Conservation (phyloP, 2,329 filamentous ascomycete genomes). For the Stachybotrys chlorohalonatus region DNA sequence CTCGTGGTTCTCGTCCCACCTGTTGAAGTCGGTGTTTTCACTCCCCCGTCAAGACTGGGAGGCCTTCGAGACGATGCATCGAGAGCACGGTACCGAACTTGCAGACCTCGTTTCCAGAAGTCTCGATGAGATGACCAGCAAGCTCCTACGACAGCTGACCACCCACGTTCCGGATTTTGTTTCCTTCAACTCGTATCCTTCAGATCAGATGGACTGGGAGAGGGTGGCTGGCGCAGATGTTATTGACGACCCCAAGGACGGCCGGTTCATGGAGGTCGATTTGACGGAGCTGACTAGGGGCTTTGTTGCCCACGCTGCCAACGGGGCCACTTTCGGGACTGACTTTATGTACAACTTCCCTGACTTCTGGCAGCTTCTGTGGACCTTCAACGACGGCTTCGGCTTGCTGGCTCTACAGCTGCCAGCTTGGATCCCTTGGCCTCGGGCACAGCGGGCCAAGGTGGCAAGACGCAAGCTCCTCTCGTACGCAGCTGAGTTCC, state of each 20-base stretch:
- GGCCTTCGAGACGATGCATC: background rate
- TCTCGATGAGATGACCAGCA: constrained; percentile 16
- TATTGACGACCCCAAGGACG: constrained; percentile 14
- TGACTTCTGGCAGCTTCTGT: constrained; percentile 26
- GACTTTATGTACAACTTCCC: constrained; percentile 31
- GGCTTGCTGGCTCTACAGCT: constrained; percentile 18
- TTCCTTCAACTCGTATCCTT: constrained; percentile 25
- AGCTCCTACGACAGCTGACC: constrained; percentile 12
- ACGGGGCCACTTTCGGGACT: constrained; percentile 25
- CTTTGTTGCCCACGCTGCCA: constrained; percentile 25
- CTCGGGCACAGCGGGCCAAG: constrained; percentile 20
- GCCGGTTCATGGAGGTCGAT: constrained; percentile 21
- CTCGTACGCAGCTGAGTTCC: constrained; percentile 20
- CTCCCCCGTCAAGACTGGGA: constrained; percentile 15
- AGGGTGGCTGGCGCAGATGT: constrained; percentile 19
- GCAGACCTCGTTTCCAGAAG: background rate
- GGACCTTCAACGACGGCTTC: constrained; percentile 26
- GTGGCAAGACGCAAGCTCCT: constrained; percentile 18
- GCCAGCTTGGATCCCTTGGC: constrained; percentile 23
- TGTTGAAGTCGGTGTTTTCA: constrained; percentile 23
- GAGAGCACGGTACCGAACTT: background rate
- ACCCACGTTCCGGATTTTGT: constrained; percentile 23
- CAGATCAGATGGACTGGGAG: constrained; percentile 31
- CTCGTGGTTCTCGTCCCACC: constrained; percentile 11
- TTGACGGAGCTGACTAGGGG: constrained; percentile 22